phyloP scores from a whole-genome alignment of 129 eudicot genomes.

The Dittrichia graveolens region DNA sequence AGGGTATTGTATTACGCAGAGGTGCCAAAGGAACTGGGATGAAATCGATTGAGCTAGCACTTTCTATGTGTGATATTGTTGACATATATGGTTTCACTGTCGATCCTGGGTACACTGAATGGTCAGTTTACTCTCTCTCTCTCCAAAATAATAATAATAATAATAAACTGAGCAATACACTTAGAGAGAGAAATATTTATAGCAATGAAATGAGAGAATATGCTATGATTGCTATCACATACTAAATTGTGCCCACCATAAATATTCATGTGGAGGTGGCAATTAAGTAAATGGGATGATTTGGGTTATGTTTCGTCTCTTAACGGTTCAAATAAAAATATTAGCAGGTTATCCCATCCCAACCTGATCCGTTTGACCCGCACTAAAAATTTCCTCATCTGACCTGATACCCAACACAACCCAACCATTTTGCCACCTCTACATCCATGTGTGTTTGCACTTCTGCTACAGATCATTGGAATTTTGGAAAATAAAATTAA shows the following conservation, averaged over 20 bases:
- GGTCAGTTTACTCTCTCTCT: conserved; percentile 48
- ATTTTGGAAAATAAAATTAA: too few species aligned
- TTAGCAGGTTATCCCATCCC: not conserved
- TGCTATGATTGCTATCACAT: conserved; percentile 1
- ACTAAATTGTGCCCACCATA: not conserved
- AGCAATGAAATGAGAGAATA: not conserved
- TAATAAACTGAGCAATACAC: not conserved
- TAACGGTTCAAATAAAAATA: not conserved
- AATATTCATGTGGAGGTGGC: not conserved
- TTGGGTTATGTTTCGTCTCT: not conserved
- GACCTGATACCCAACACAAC: too few species aligned
- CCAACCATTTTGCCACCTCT: too few species aligned
- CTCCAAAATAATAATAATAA: not conserved
- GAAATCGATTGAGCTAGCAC: conserved; percentile 96
- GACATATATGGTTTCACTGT: conserved; percentile 98
- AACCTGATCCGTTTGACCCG: too few species aligned
- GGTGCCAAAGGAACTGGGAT: conserved; percentile 99
- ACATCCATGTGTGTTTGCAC: too few species aligned
- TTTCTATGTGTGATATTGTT: conserved; percentile 96
- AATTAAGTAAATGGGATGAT: not conserved
- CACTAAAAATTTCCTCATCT: too few species aligned
- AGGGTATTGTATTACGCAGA: conserved; percentile 94
- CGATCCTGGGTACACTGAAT: conserved; percentile 97
- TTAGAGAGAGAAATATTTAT: not conserved
- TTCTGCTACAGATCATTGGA: too few species aligned